phyloP scores from a whole-genome alignment of 2,329 filamentous ascomycete species.

The Arachnomyces sp. region DNA sequence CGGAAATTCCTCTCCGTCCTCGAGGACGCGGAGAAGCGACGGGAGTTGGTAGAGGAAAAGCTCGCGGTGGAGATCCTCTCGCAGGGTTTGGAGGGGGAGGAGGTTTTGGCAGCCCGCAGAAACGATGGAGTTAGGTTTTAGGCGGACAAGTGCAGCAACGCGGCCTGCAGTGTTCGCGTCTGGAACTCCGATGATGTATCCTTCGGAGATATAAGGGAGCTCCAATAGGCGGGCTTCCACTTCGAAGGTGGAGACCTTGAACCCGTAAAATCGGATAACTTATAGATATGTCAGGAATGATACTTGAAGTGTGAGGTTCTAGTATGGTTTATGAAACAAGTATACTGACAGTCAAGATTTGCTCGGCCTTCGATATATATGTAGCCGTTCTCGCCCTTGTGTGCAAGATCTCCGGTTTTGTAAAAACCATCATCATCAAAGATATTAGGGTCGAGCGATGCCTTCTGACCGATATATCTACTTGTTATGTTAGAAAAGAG shows the following conservation, averaged over 20 bases:
- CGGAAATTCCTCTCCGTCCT: constrained; percentile 7
- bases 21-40: constrained; percentile 9
- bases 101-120: not conserved
- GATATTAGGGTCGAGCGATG: no score
- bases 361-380: constrained; percentile 15
- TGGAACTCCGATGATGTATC: constrained; percentile 8
- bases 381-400: constrained; percentile 8
- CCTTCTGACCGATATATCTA: constrained; percentile 9
- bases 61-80: constrained; percentile 6
- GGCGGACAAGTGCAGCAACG: constrained; percentile 7
- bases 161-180: constrained; percentile 6
- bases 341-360: constrained; percentile 13
- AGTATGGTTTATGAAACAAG: not conserved
- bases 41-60: constrained; percentile 7
- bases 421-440: constrained; percentile 14
- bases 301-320: no score
- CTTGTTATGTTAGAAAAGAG: no score
- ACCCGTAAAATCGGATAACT: constrained; percentile 14
- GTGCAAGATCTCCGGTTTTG: constrained; percentile 15
- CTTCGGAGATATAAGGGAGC: constrained; percentile 14
- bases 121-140: not conserved
- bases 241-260: constrained; percentile 11
- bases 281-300: not conserved
- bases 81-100: constrained; percentile 7
- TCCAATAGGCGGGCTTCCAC: constrained; percentile 10